Percentiles rank a stretch among this genome's conserved stretches.
Evolutionary conservation across 164 flowering plant genomes (phyloP).

Genomic region (Dillenia suffruticosa): DNA sequence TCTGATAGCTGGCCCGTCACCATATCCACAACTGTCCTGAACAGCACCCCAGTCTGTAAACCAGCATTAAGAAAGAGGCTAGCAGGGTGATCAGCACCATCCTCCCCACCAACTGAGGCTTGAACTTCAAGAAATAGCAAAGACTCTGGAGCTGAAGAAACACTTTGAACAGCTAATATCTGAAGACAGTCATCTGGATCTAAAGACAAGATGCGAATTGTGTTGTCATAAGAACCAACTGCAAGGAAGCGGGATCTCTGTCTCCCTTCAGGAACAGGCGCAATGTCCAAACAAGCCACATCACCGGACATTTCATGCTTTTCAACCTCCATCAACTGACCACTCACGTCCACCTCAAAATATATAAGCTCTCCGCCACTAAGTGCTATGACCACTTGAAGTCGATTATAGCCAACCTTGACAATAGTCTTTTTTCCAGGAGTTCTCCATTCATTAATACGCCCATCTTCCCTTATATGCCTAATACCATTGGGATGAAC

Average conservation of each 20-base stretch:
- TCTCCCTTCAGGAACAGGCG: conserved; percentile 99
- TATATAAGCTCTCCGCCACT: conserved; percentile 98
- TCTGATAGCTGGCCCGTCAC: conserved; percentile 97
- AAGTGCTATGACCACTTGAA: conserved; percentile 92
- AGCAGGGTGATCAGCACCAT: conserved; percentile 99
- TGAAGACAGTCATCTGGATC: conserved; percentile 99
- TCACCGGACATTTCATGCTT: conserved; percentile 99
- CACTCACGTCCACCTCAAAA: conserved; percentile 93
- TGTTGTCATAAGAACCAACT: conserved; percentile 97
- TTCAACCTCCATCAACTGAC: conserved; percentile 95
- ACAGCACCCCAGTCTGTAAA: conserved; percentile 87
- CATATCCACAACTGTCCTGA: conserved; percentile 97
- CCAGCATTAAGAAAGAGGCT: conserved; percentile 97
- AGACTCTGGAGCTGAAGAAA: conserved; percentile 92
- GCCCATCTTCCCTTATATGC: conserved; percentile 97
- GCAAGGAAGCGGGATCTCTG: conserved; percentile 97
- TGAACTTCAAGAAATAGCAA: conserved; percentile 97
- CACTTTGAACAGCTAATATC: conserved; percentile 88
- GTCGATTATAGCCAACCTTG: conserved; percentile 95
- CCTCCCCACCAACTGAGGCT: conserved; percentile 93
- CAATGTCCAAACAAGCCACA: conserved; percentile 96
- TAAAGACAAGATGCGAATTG: conserved; percentile 85
- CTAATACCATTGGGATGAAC: conserved; percentile 99
- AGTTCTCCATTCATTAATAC: conserved; percentile 98
- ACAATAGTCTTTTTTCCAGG: conserved; percentile 97